Evolutionary conservation across 371 early-diverging fungal genomes (phyloP).

Genomic region (Funneliformis caledonium): DNA sequence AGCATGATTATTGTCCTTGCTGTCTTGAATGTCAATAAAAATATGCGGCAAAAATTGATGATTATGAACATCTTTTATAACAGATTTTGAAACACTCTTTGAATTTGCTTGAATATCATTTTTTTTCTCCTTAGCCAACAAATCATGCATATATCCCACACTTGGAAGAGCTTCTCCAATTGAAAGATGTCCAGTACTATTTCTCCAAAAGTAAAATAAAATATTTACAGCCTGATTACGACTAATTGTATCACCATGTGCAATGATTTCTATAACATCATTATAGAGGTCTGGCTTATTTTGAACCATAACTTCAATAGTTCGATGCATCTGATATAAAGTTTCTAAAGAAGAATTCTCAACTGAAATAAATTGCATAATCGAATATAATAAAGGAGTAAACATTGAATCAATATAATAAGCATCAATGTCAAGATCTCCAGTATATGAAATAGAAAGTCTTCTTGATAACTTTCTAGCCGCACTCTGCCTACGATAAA

Average conservation of each 20-base stretch:
- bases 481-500: background rate
- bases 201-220: slow-evolving; percentile 37
- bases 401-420: slow-evolving; percentile 40
- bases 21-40: background rate
- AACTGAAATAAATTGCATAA: slow-evolving; percentile 36
- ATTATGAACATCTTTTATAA: slow-evolving; percentile 8
- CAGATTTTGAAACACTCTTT: background rate
- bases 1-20: background rate
- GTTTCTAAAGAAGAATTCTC: slow-evolving; percentile 37
- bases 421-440: slow-evolving; percentile 29
- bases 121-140: background rate
- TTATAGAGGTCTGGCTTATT: slow-evolving; percentile 32
- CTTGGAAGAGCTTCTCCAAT: slow-evolving; percentile 19
- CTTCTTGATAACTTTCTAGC: background rate
- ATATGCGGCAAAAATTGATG: slow-evolving; percentile 38
- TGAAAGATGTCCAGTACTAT: slow-evolving; percentile 39
- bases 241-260: slow-evolving; percentile 22
- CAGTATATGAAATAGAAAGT: slow-evolving; percentile 24
- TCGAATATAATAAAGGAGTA: slow-evolving; percentile 38
- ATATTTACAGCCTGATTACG: slow-evolving; percentile 32
- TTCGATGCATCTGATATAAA: slow-evolving; percentile 38
- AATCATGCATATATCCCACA: slow-evolving; percentile 23
- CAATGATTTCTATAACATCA: slow-evolving; percentile 38
- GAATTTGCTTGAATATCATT: background rate
- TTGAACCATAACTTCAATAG: slow-evolving; percentile 34